Evolutionary conservation across 306 rosid species (phyloP), one percentile per base, ranked within the genome.

Genomic region (Carpinus viminea): DNA sequence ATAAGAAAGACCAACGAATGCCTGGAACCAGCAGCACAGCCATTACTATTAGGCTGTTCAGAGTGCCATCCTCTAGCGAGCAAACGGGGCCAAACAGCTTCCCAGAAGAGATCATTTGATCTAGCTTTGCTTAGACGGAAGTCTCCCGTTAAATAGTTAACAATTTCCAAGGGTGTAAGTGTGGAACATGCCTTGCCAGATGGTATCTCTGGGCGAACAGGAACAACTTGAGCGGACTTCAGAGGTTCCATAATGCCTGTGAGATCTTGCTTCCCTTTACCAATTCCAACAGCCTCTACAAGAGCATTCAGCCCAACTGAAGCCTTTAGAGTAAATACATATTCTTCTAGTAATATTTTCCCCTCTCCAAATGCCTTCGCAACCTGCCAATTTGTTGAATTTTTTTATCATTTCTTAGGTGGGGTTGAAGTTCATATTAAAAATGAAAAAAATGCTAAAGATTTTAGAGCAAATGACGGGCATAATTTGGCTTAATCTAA

Each of bases 41-140:
- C 82, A 74, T 81, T 72, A 85, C 72, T 69, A 62, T 84, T 80
- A 56, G 97, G 97, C 86, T 95, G 96, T 90, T 92, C 98, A 43
- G 98, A 95, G 73, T 91, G 98, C 98, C 98, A 95, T 26, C 98
- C 98, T 87, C 93, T 89, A 12, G 93, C 98, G 52, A 95, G 92
- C 81, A 95, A 85, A 60, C 98, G 98, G 21, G 98, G 98, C 98
- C 98, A 95, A 81, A 95, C 95, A 36, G 98, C 97, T 85, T 92
- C 98, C 98, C 98, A 95, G 68, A 95, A 95, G 60, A 95, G 95
- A 75, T 95, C 97, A 48, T 85, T 88, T 17, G 98, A 87, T 56
- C 97, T 91, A 16, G 97, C 91, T 87, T 95, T 95, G 85, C 98
- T 95, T 60, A 95, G 83, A 83, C 98, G 86, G 86, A 91, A 92